Evolutionary conservation across 2,329 filamentous ascomycete genomes (phyloP), one percentile per base, ranked within the genome.

Genomic region (Calonectria ilicicola): DNA sequence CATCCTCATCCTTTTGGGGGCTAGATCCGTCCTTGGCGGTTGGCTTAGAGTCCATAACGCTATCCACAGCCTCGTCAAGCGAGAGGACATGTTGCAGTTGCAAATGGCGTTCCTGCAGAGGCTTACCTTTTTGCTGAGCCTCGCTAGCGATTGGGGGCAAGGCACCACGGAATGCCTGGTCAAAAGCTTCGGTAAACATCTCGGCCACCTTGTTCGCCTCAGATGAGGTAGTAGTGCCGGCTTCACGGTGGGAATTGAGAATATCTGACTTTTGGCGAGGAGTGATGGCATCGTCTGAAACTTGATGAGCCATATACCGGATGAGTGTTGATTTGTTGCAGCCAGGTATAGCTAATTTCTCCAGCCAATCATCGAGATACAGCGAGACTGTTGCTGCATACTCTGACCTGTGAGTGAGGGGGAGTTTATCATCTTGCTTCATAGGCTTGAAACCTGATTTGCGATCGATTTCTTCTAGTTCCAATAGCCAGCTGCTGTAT

Each of bases 161-260:
- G 5, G 80, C 77, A 21, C 81, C 76, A 38, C 83, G 81, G 75
- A 93, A 91, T 17, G 91, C 87, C 10, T 84, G 83, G 73, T 91
- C 86, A 75, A 93, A 92, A 12, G 89, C 89, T 29, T 89, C 85
- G 5, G 87, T 89, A 67, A 91, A 91, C 76, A 89, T 85, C 64
- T 84, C 83, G 4, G 89, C 88, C 3, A 83, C 83, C 70, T 80
- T 83, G 5, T 82, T 83, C 17, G 87, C 85, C 23, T 84, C 84
- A 1, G 86, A 87, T 2, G 77, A 73, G n/a, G 87, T 82, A 5
- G 80, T 79, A 17, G 76, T 78, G 21, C 80, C 79, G 44, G 85
- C 83, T 35, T 87, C 84, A 72, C 84, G 86, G 72, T 87, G 86
- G 1, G 87, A 87, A 67, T 85, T 87, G 12, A 90, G 80, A 12